Evolutionary conservation across 2,329 filamentous ascomycete genomes (phyloP).

Genomic region (Diaporthe ampelina): DNA sequence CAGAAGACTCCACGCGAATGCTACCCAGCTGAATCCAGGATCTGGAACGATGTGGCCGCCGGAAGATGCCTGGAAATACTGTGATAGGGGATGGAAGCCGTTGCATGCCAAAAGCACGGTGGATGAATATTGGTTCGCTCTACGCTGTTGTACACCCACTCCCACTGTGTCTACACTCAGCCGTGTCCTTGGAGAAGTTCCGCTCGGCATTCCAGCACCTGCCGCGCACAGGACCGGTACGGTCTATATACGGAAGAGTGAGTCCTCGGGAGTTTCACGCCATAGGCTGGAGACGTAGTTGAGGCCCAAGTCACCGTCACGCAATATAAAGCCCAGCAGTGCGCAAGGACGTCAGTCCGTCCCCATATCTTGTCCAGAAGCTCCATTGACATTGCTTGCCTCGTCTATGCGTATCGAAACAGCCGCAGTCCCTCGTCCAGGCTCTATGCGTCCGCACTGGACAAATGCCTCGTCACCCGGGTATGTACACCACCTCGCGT

Average conservation of each 20-base stretch:
- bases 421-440: constrained; percentile 30
- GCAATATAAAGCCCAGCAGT: background rate
- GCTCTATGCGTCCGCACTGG: constrained; percentile 32
- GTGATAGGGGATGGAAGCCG: background rate
- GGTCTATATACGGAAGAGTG: no score
- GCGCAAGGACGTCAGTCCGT: background rate
- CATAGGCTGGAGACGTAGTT: background rate
- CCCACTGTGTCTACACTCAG: background rate
- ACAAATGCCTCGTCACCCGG: constrained; percentile 1
- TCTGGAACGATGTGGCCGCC: no score
- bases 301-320: background rate
- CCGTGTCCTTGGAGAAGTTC: no score
- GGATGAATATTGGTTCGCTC: background rate
- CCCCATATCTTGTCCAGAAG: background rate
- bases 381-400: constrained; percentile 44
- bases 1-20: no score
- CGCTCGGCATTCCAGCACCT: background rate
- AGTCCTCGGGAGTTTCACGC: background rate
- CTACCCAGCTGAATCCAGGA: background rate
- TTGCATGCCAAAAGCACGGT: background rate
- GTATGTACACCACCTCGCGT: constrained; percentile 34
- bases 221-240: background rate
- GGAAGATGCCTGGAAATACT: background rate
- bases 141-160: background rate
- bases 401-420: constrained; percentile 48